A percentile compares a stretch with the other conserved stretches of the same genome.
phyloP scores from a whole-genome alignment of 2,329 filamentous ascomycete genomes.

The Aspergillus ibericus region DNA sequence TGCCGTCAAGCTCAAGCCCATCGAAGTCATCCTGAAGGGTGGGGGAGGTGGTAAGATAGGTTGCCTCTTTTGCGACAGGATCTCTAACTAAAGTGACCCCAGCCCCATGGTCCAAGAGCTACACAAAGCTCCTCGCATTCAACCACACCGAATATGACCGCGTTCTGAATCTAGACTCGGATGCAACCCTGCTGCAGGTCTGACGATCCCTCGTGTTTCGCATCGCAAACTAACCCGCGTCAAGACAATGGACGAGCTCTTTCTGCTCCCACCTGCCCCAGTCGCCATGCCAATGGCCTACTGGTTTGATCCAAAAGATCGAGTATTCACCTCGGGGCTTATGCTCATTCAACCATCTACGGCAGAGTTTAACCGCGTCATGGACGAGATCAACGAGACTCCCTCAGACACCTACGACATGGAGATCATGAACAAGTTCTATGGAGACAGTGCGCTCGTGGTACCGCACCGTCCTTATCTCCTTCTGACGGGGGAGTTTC shows the following conservation, averaged over 20 bases:
- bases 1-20: background rate
- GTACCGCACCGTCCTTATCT: slow-evolving; percentile 4
- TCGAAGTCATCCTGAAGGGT: background rate
- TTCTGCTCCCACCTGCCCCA: background rate
- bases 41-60: background rate
- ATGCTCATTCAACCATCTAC: slow-evolving; percentile 8
- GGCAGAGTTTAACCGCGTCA: background rate
- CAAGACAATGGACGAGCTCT: slow-evolving; percentile 7
- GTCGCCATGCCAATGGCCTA: slow-evolving; percentile 8
- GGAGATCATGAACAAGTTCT: slow-evolving; percentile 7
- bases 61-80: too few species aligned
- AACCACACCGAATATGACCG: slow-evolving; percentile 62
- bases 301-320: background rate
- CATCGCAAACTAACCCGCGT: background rate
- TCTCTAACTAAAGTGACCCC: background rate
- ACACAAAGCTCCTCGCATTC: slow-evolving; percentile 67
- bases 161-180: slow-evolving; percentile 59
- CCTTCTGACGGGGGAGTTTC: slow-evolving; percentile 9
- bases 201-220: background rate
- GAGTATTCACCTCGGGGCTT: background rate
- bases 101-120: slow-evolving; percentile 61
- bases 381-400: background rate
- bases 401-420: background rate
- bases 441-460: background rate
- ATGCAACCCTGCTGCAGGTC: slow-evolving; percentile 55